Evolutionary conservation across 345 rosid species (phyloP).

Genomic region (Corchorus olitorius): DNA sequence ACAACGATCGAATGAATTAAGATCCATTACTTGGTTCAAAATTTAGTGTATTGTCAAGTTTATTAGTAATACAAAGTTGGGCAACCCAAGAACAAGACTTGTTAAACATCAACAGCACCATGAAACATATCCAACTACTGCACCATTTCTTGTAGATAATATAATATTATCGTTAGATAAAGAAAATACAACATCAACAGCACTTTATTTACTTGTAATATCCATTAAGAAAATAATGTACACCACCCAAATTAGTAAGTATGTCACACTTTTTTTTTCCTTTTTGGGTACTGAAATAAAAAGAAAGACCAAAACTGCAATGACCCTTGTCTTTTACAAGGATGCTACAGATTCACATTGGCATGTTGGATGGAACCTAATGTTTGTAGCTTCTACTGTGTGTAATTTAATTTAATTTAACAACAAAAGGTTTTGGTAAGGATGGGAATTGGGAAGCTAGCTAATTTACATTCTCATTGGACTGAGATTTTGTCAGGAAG

Average conservation of each 20-base stretch:
- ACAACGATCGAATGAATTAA: too few relatives aligned
- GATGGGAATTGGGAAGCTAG: not conserved
- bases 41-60: too few relatives aligned
- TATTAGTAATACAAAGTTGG: too few relatives aligned
- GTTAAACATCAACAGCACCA: too few relatives aligned
- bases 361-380: not conserved
- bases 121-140: too few relatives aligned
- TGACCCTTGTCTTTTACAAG: not conserved
- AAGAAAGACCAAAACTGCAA: constrained; percentile 2
- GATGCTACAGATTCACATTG: not conserved
- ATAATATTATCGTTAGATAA: too few relatives aligned
- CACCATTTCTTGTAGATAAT: too few relatives aligned
- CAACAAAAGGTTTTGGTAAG: not conserved
- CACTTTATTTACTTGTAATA: not conserved
- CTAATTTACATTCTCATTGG: constrained; percentile 23
- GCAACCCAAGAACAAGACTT: too few relatives aligned
- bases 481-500: constrained; percentile 44
- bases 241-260: not conserved
- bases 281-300: not conserved
- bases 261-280: not conserved
- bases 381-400: not conserved
- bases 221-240: constrained; percentile 15
- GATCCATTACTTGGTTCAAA: too few relatives aligned
- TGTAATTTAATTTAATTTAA: not conserved
- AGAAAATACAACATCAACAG: not conserved